A percentile compares a stretch with the other conserved stretches of the same genome.
Evolutionary conservation across 257 asterid species (phyloP).

Genomic region (Parsonsia alboflavescens): DNA sequence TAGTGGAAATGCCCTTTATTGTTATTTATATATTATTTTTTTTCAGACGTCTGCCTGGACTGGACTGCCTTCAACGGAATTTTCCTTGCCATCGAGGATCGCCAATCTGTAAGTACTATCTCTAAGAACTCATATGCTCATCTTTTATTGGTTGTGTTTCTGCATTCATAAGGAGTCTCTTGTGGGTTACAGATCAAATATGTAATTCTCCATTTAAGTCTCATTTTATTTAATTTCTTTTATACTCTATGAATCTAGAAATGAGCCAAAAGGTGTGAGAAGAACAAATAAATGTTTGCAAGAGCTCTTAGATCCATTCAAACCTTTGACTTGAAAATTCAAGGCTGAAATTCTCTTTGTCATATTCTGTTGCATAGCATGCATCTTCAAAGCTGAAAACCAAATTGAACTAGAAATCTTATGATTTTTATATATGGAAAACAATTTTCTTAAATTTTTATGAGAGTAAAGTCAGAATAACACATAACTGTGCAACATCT

Average conservation of each 20-base stretch:
- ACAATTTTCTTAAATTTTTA: too few relatives aligned
- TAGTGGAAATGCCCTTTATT: neutral
- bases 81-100: slow-evolving; percentile 63
- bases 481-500: neutral
- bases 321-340: neutral
- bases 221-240: neutral
- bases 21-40: neutral
- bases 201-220: neutral
- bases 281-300: neutral
- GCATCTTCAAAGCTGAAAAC: neutral
- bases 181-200: neutral
- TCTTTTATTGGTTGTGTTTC: neutral
- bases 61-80: slow-evolving; percentile 63
- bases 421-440: neutral
- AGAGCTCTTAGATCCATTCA: neutral
- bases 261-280: neutral
- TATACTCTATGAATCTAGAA: neutral
- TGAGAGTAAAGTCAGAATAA: too few relatives aligned
- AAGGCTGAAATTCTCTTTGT: neutral
- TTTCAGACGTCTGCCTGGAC: slow-evolving; percentile 49
- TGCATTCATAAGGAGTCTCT: slow-evolving; percentile 14
- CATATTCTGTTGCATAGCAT: too few relatives aligned
- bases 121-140: slow-evolving; percentile 22
- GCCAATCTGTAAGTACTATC: slow-evolving; percentile 44
- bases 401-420: too few relatives aligned